Evolutionary conservation across 2,329 filamentous ascomycete genomes (phyloP).

Genomic region (Fusarium guadeloupense): DNA sequence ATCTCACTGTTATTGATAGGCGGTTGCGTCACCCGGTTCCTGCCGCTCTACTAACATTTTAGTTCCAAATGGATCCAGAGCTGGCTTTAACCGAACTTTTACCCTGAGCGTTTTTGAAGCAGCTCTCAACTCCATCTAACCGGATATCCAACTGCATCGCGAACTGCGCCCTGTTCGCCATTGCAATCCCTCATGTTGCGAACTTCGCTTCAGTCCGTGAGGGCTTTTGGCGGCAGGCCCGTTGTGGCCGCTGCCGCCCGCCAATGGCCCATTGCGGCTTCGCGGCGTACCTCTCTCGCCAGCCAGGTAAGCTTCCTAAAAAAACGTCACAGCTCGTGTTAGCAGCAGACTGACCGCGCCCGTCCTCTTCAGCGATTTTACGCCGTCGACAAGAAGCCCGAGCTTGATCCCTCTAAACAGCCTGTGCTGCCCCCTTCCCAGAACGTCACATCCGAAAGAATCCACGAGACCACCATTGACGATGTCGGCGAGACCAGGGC

Average conservation of each 20-base stretch:
- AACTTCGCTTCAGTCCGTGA: constrained; percentile 72
- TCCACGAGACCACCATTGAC: constrained; percentile 50
- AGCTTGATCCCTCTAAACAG: constrained; percentile 58
- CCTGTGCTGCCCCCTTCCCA: constrained; percentile 64
- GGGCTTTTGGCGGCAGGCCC: constrained; percentile 65
- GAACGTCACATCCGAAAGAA: constrained; percentile 60
- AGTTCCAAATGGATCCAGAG: constrained; percentile 39
- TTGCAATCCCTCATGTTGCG: constrained; percentile 72
- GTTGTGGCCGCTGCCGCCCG: constrained; percentile 61
- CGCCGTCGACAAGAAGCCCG: constrained; percentile 63
- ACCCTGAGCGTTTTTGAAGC: constrained; percentile 56
- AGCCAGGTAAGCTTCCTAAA: constrained; percentile 49
- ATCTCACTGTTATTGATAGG: not conserved
- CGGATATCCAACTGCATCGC: constrained; percentile 44
- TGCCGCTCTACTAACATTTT: constrained; percentile 44
- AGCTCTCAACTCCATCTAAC: constrained; percentile 46
- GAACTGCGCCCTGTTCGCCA: constrained; percentile 51
- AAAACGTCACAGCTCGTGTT: constrained; percentile 46
- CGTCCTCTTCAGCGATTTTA: constrained; percentile 61
- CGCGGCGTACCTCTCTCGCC: constrained; percentile 47
- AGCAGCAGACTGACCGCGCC: constrained; percentile 45
- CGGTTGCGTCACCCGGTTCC: constrained; percentile 50
- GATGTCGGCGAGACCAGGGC: constrained; percentile 52
- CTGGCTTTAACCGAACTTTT: constrained; percentile 56
- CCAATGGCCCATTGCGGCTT: constrained; percentile 64